Evolutionary conservation across 2,329 filamentous ascomycete species (phyloP), one percentile per base, ranked within the genome.

Genomic region (Pyrenochaeta sp.): DNA sequence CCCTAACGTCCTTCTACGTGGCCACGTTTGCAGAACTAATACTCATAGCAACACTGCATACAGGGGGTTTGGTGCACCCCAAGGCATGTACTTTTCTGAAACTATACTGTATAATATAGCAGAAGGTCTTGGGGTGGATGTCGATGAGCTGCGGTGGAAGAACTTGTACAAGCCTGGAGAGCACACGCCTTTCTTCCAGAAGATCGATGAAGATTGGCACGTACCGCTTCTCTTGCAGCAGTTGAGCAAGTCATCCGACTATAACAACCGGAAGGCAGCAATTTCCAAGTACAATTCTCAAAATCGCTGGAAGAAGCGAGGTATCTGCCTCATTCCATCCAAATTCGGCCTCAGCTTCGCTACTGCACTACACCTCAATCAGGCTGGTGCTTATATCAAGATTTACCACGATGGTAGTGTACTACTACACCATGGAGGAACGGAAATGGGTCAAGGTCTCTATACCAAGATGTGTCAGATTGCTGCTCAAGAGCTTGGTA

Each of bases 401-500:
- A 92, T 98, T 55, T 98, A 97, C 72, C 93, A 96, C 68, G 94
- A 98, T 64, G 94, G 95, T 0, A 95, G 90, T 9, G 84, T 98
- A 4, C 82, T 98, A 0, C 89, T 98, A 7, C 94, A 95, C 2
- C 95, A 98, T 64, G 95, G 94, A 47, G 95, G 94, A 55, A 96
- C 92, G 0, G 94, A 98, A 76, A 98, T 98, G 94, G 94, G 94
- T 1, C 94, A 98, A 76, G 94, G 94, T 1, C 81, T 98, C 10
- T 91, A 97, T 76, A 98, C 94, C 2, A 98, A 98, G 79, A 96
- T 98, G 87, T 89, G 87, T 43, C 94, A 96, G 84, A 92, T 98
- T 53, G 92, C 93, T 1, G 94, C 94, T 0, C 91, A 98, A 75
- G 91, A 93, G 3, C 85, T 98, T 1, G 79, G 85, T n/a, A 90